Evolutionary conservation across 257 asterid genomes (phyloP), one percentile per base, ranked within the genome.

Genomic region (Hygrophila difformis): DNA sequence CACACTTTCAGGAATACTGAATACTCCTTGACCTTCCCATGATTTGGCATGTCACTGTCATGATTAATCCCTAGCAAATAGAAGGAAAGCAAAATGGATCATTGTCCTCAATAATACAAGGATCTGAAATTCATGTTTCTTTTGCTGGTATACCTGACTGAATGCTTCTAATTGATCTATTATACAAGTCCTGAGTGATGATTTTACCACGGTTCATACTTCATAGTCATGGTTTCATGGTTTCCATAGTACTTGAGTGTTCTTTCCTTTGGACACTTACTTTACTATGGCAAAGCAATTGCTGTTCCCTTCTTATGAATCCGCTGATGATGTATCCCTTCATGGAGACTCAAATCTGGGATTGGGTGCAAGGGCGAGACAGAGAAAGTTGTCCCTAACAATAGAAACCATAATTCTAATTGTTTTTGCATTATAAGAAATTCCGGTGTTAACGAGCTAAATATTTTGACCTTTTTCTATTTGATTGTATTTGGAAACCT

Each of bases 241-340:
- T 7, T 8, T 12, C 38, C 9, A 8, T 33, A 33, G 15, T 33
- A 5, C 31, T 16, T 15, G 24, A 37, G 20, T 21, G 8, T 26
- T 17, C 28, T 45, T n/a, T n/a, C 21, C 47, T 10, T 54, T 6
- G 21, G 21, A 48, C 28, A 56, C 8, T 47, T 20, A 35, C 57
- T 15, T 40, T 16, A 44, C 34, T 2, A 20, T 22, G 31, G n/a
- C 34, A 41, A 41, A 41, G 14, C 0, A 18, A 8, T 44, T 20
- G 12, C n/a, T 18, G 13, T n/a, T n/a, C 12, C 4, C 3, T 44
- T 44, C 19, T 9, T 21, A 11, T 22, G n/a, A n/a, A n/a, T 49
- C 26, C 12, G 7, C 29, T 24, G 29, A 24, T 24, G 29, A 24
- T 24, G 29, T 7, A 24, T 24, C 29, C 29, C 7, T 24, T 7